Base-by-base conservation (phyloP, 1,284 basidiomycete species). In the Sanghuangporus weigelae region DNA sequence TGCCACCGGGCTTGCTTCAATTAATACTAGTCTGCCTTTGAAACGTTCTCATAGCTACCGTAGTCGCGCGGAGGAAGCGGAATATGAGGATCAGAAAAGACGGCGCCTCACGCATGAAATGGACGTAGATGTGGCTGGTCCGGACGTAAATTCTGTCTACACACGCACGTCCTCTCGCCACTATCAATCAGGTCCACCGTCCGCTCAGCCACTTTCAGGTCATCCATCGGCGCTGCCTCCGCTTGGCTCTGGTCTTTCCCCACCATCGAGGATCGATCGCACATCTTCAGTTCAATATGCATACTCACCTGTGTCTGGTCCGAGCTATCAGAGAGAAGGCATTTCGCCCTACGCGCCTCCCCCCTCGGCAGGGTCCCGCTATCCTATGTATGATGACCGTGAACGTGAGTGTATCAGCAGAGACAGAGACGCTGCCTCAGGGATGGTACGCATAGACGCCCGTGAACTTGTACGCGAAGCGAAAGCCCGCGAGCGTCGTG, bases 401-500 rank as follows among this genome's bases (percentile, higher is more conserved):
- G 53, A 54, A 35, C 53, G 53, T n/a, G 53, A 54, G 26, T 54
- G 38, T 54, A 16, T 12, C 8, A n/a, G 26, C 8, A 54, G 53
- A n/a, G 53, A 54, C 10, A 54, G 53, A 38, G 53, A 54, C 10
- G 31, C 23, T 16, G 53, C 36, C 8, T 10, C 4, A 2, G 53
- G 53, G 3, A 8, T 55, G 8, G 59, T 51, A 10, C 44, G 54
- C 2, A 39, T 60, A 19, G 57, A 60, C 23, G 63, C 57, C 7
- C 53, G 59, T n/a, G 51, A 64, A 19, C 63, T 60, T 31, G 58
- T 60, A 31, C 57, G 63, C 14, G 63, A 60, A 48, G 57, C 58
- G 12, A 60, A 64, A 39, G 63, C 50, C 8, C 58, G 61, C n/a
- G 61, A 57, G n/a, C 54, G 61, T 12, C 61, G 54, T 21, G 61